Percentiles rank a stretch among this genome's conserved stretches.
phyloP scores from a whole-genome alignment of 2,329 filamentous ascomycete genomes.

The Diaporthe sp. region DNA sequence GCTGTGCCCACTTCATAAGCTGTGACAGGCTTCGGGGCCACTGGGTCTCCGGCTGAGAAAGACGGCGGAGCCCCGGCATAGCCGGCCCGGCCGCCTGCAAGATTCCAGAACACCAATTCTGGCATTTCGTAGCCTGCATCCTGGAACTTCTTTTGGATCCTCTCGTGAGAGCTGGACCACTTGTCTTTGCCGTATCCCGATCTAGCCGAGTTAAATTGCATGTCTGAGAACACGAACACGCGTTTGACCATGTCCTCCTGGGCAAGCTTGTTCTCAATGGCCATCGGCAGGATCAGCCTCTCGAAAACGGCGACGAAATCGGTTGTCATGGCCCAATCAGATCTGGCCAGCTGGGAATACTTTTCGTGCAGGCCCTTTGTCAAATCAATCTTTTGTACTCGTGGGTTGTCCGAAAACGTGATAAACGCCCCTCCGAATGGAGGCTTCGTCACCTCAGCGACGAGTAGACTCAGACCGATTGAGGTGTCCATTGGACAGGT shows the following conservation, averaged over 20 bases:
- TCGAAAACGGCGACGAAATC: slow-evolving; percentile 69
- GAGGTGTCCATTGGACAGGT: slow-evolving; percentile 66
- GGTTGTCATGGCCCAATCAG: slow-evolving; percentile 60
- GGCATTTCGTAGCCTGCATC: slow-evolving; percentile 70
- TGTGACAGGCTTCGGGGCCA: slow-evolving; percentile 63
- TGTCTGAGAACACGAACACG: slow-evolving; percentile 72
- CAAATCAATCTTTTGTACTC: slow-evolving; percentile 57
- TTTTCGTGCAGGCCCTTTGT: slow-evolving; percentile 57
- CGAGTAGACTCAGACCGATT: slow-evolving; percentile 68
- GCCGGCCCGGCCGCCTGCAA: slow-evolving; percentile 57
- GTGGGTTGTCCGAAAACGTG: slow-evolving; percentile 61
- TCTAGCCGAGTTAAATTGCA: slow-evolving; percentile 67
- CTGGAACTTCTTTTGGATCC: slow-evolving; percentile 60
- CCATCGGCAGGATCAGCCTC: slow-evolving; percentile 67
- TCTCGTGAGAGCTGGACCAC: slow-evolving; percentile 64
- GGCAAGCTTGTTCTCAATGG: slow-evolving; percentile 61
- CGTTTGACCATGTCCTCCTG: slow-evolving; percentile 72
- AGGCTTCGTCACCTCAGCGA: slow-evolving; percentile 65
- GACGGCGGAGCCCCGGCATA: slow-evolving; percentile 4
- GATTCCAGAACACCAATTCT: slow-evolving; percentile 72
- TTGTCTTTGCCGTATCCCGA: not conserved
- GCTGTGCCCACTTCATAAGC: slow-evolving; percentile 59
- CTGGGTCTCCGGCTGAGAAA: slow-evolving; percentile 43
- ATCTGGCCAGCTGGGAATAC: slow-evolving; percentile 47
- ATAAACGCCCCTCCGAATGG: slow-evolving; percentile 70